Evolutionary conservation across 306 rosid genomes (phyloP).

Genomic region (Malus asiatica): DNA sequence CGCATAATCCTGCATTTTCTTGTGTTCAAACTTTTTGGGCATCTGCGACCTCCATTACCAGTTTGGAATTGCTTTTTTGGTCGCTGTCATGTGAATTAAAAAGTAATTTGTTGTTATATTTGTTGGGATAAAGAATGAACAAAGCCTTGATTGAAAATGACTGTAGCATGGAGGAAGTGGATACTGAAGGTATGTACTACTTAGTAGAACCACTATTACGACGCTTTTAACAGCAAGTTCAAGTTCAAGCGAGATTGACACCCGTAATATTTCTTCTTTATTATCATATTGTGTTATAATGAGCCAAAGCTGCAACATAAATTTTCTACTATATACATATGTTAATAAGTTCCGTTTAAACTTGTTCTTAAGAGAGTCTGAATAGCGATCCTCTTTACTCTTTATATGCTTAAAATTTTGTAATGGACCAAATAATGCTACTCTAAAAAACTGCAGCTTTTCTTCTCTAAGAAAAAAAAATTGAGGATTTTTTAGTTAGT

Average conservation of each 20-base stretch:
- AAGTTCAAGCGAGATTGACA: not conserved
- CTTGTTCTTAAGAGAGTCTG: not conserved
- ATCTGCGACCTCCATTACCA: slow-evolving; percentile 14
- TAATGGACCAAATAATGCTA: not conserved
- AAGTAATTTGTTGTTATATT: not conserved
- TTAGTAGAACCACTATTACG: not conserved
- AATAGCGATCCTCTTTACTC: not conserved
- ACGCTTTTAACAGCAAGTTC: not conserved
- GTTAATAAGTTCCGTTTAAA: not conserved
- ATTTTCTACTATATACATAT: no score
- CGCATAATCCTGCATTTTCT: not conserved
- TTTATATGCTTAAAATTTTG: slow-evolving; percentile 16
- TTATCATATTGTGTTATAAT: no score
- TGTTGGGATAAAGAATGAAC: not conserved
- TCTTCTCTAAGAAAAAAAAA: not conserved
- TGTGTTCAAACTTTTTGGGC: not conserved
- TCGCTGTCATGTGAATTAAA: not conserved
- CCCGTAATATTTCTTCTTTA: no score
- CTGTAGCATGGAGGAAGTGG: not conserved
- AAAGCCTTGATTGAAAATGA: not conserved
- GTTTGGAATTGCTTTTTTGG: slow-evolving; percentile 5
- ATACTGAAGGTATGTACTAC: slow-evolving; percentile 23
- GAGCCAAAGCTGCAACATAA: no score
- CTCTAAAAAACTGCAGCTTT: slow-evolving; percentile 3
- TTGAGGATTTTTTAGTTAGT: not conserved